These are phyloP conservation scores for Dovyalis caffra DNA, from an alignment of 345 rosid genomes.

Conservation along the genomic window DNA sequence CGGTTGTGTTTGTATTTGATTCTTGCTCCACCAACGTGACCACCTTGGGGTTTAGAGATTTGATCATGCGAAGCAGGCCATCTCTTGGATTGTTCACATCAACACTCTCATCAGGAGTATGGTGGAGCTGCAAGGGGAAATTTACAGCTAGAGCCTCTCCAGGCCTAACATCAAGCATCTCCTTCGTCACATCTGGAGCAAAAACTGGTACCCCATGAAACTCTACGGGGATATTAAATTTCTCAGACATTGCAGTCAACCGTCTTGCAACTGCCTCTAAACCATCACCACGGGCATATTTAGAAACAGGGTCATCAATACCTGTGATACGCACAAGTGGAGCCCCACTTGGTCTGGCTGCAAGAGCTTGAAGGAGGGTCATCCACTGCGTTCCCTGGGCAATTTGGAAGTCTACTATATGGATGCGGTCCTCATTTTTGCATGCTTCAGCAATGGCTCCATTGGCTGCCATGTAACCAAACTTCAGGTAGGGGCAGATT, in stretches of 20 bases:
- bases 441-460: constrained; percentile 83
- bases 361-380: constrained; percentile 71
- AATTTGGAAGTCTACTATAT: constrained; percentile 68
- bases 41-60: constrained; percentile 64
- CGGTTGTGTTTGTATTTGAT: constrained; percentile 72
- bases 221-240: constrained; percentile 54
- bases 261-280: constrained; percentile 46
- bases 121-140: constrained; percentile 72
- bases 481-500: constrained; percentile 74
- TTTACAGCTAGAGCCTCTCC: constrained; percentile 69
- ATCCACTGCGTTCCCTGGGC: constrained; percentile 71
- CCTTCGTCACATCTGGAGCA: constrained; percentile 45
- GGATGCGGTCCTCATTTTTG: constrained; percentile 53
- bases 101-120: constrained; percentile 70
- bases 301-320: constrained; percentile 54
- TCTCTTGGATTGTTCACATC: constrained; percentile 69
- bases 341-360: constrained; percentile 62
- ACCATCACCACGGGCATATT: constrained; percentile 53
- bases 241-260: constrained; percentile 46
- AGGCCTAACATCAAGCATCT: constrained; percentile 64
- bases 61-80: constrained; percentile 61
- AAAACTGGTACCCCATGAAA: constrained; percentile 57
- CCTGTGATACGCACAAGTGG: constrained; percentile 72
- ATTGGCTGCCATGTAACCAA: constrained; percentile 79
- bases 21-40: constrained; percentile 70